Evolutionary conservation across 805 yeast species (phyloP).

Genomic region (Candida caryicola): DNA sequence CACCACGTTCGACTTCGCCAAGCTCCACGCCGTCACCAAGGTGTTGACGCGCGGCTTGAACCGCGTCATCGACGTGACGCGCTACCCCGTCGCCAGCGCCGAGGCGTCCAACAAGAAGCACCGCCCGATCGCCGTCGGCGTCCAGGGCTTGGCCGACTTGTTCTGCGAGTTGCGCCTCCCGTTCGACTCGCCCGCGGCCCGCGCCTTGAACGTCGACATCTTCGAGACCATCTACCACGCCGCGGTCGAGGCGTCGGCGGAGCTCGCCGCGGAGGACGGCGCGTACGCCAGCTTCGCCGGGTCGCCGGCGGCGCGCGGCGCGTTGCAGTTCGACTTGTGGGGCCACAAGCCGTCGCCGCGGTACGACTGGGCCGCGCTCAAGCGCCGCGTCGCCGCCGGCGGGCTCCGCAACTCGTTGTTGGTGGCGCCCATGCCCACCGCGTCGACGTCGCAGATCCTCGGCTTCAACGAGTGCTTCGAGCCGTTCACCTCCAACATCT

Average conservation of each 20-base stretch:
- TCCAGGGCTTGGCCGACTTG: slow-evolving; percentile 60
- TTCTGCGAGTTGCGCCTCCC: slow-evolving; percentile 56
- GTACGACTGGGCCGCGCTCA: slow-evolving; percentile 54
- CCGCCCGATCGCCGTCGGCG: slow-evolving; percentile 63
- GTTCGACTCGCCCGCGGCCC: slow-evolving; percentile 56
- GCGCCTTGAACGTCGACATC: slow-evolving; percentile 54
- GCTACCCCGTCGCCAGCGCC: slow-evolving; percentile 57
- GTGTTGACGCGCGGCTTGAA: slow-evolving; percentile 55
- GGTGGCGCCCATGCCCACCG: slow-evolving; percentile 67
- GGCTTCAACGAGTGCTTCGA: slow-evolving; percentile 64
- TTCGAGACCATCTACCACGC: slow-evolving; percentile 63
- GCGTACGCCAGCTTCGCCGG: slow-evolving; percentile 50
- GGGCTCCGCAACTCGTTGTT: slow-evolving; percentile 59
- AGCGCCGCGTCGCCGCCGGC: slow-evolving; percentile 44
- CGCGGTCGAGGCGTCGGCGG: slow-evolving; percentile 55
- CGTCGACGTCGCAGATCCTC: slow-evolving; percentile 62
- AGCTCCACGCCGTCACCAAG: slow-evolving; percentile 53
- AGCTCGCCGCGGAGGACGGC: slow-evolving; percentile 52
- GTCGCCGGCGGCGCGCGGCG: slow-evolving; percentile 58
- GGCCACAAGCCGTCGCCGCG: slow-evolving; percentile 55
- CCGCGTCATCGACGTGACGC: slow-evolving; percentile 54
- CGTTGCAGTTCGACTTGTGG: slow-evolving; percentile 59
- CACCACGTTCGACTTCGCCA: slow-evolving; percentile 52
- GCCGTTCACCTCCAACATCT: slow-evolving; percentile 61
- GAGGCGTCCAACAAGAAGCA: slow-evolving; percentile 52